Percentiles rank a stretch among this genome's conserved stretches.
Evolutionary conservation across 2,329 filamentous ascomycete genomes (phyloP).

Genomic region (Trichoderma koningii): DNA sequence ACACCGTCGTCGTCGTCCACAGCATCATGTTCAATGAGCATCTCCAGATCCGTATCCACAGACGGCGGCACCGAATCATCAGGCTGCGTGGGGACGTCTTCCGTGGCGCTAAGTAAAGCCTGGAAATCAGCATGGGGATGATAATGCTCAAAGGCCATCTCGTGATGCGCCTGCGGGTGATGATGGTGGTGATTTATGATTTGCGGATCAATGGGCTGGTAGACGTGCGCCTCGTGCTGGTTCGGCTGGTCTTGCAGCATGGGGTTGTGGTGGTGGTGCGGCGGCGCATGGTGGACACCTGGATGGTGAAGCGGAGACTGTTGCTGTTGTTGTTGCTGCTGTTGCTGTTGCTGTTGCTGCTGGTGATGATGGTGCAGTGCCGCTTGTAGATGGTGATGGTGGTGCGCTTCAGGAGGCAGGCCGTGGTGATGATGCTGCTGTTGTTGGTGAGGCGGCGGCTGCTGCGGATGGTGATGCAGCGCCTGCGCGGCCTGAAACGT

Average conservation of each 20-base stretch:
- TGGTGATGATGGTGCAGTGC: constrained; percentile 37
- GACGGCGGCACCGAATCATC: constrained; percentile 43
- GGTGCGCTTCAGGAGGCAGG: not conserved
- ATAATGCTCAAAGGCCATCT: constrained; percentile 45
- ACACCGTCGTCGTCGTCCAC: constrained; percentile 45
- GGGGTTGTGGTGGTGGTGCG: constrained; percentile 40
- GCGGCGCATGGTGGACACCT: constrained; percentile 38
- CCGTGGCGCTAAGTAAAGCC: constrained; percentile 54
- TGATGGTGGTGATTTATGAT: constrained; percentile 29
- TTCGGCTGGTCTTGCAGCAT: constrained; percentile 39
- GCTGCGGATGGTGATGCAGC: constrained; percentile 27
- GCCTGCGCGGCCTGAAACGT: constrained; percentile 37
- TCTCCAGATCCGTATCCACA: constrained; percentile 54
- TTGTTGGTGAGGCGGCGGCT: constrained; percentile 32
- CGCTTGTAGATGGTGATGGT: constrained; percentile 39
- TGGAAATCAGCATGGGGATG: constrained; percentile 54
- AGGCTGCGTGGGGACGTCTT: constrained; percentile 37
- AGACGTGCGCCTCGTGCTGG: constrained; percentile 41
- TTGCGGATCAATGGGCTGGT: constrained; percentile 58
- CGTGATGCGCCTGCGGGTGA: constrained; percentile 4
- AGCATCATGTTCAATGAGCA: constrained; percentile 52
- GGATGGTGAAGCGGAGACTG: constrained; percentile 53
- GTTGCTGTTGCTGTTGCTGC: constrained; percentile 45
- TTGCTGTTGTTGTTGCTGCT: constrained; percentile 37
- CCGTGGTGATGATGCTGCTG: constrained; percentile 28